A percentile compares a stretch with the other conserved stretches of the same genome.
These are phyloP conservation scores for Pleurotus salmoneostramineus DNA, from an alignment of 768 basidiomycete genomes.

Conservation along the genomic window DNA sequence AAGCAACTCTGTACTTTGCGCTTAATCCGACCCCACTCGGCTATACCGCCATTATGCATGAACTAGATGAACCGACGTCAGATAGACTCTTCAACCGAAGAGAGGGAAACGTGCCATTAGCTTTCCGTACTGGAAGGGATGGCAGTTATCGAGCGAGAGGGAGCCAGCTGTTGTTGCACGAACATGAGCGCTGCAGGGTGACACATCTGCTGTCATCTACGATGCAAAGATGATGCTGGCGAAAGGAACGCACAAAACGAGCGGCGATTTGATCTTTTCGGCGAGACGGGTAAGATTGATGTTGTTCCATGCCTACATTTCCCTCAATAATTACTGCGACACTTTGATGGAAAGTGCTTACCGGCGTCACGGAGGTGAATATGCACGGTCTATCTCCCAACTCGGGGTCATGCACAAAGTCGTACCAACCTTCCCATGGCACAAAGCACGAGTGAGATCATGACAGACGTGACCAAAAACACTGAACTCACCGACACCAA, in stretches of 20 bases:
- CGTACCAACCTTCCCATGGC: conserved; percentile 79
- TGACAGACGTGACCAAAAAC: not conserved
- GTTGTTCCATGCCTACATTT: conserved; percentile 88
- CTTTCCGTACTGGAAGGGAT: conserved; percentile 90
- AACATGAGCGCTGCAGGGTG: conserved; percentile 69
- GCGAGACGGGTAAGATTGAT: conserved; percentile 89
- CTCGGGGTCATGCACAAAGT: conserved; percentile 79
- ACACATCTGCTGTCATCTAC: not conserved
- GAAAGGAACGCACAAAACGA: conserved; percentile 73
- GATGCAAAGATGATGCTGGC: not conserved
- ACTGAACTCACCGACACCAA: conserved; percentile 78
- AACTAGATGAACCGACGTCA: conserved; percentile 45
- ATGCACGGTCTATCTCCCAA: conserved; percentile 88
- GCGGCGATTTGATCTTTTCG: conserved; percentile 93
- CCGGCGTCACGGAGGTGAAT: conserved; percentile 93
- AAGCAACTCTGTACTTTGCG: conserved; percentile 72
- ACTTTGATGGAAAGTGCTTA: conserved; percentile 26
- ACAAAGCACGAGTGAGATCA: not conserved
- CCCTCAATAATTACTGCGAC: not conserved
- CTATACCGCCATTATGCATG: conserved; percentile 97
- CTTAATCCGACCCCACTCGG: conserved; percentile 79
- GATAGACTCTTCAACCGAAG: not conserved
- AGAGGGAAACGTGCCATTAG: conserved; percentile 64
- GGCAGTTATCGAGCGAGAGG: conserved; percentile 90
- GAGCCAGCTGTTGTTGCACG: conserved; percentile 92